These are phyloP conservation scores for Pneumocystis wakefieldiae DNA, from an alignment of 1,139 yeast species.

Conservation along the genomic window DNA sequence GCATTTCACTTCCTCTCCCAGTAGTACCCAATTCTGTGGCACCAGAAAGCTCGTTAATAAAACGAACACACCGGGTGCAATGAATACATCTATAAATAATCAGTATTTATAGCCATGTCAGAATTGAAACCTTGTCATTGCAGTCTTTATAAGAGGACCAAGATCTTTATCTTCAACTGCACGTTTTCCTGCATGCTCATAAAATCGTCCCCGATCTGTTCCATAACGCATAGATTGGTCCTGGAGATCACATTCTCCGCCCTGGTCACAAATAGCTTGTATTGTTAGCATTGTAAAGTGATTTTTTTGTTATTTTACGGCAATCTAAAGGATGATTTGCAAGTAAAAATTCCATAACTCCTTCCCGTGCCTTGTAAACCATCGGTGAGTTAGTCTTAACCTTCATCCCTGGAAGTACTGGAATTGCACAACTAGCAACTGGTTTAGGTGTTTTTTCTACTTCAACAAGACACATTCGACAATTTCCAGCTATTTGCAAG, in stretches of 20 bases:
- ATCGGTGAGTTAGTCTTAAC: slow-evolving; percentile 69
- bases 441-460: slow-evolving; percentile 83
- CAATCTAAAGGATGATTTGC: slow-evolving; percentile 88
- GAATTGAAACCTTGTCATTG: slow-evolving; percentile 50
- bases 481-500: slow-evolving; percentile 84
- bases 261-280: slow-evolving; percentile 68
- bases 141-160: slow-evolving; percentile 79
- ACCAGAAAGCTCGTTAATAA: slow-evolving; percentile 83
- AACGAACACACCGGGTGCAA: slow-evolving; percentile 83
- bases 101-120: not conserved
- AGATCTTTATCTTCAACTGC: slow-evolving; percentile 84
- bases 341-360: slow-evolving; percentile 76
- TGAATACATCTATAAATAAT: slow-evolving; percentile 42
- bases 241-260: slow-evolving; percentile 88
- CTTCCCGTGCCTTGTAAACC: slow-evolving; percentile 74
- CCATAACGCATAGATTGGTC: slow-evolving; percentile 79
- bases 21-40: slow-evolving; percentile 82
- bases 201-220: slow-evolving; percentile 71
- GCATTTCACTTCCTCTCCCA: slow-evolving; percentile 86
- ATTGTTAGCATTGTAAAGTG: not conserved
- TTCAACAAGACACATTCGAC: slow-evolving; percentile 88
- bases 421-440: slow-evolving; percentile 85
- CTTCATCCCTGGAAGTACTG: slow-evolving; percentile 80
- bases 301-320: slow-evolving; percentile 22
- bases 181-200: slow-evolving; percentile 69